Percentiles rank a stretch among this genome's conserved stretches.
phyloP scores from a whole-genome alignment of 2,329 filamentous ascomycete species.

The Curvularia sp. region DNA sequence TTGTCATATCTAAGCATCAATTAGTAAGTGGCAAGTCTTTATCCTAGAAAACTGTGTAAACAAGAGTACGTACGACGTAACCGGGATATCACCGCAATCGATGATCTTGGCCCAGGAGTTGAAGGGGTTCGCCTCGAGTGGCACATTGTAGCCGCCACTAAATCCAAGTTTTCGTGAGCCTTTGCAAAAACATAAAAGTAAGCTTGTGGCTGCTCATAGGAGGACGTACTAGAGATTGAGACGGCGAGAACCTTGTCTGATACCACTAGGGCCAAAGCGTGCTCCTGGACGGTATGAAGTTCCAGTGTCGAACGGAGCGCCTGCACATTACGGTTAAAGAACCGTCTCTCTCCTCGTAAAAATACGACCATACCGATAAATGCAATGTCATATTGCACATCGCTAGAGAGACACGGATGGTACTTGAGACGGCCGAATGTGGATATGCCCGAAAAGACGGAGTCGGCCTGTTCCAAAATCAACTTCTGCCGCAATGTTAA shows the following conservation, averaged over 20 bases:
- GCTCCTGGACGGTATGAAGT: constrained; percentile 86
- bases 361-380: constrained; percentile 69
- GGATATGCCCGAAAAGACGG: constrained; percentile 86
- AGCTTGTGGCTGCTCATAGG: constrained; percentile 51
- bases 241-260: constrained; percentile 83
- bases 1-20: constrained; percentile 73
- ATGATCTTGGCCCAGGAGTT: constrained; percentile 80
- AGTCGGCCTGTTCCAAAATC: constrained; percentile 69
- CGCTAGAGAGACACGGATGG: constrained; percentile 74
- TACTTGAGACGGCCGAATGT: constrained; percentile 84
- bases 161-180: constrained; percentile 60
- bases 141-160: constrained; percentile 88
- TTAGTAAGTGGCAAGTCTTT: background rate
- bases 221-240: constrained; percentile 82
- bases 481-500: constrained; percentile 13
- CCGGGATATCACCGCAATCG: constrained; percentile 84
- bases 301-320: constrained; percentile 84
- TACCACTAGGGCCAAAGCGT: constrained; percentile 82
- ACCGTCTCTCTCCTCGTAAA: background rate
- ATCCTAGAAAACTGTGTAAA: background rate
- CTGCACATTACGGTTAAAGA: constrained; percentile 51
- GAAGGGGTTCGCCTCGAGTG: constrained; percentile 80
- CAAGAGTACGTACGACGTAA: constrained; percentile 70
- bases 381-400: constrained; percentile 81
- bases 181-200: constrained; percentile 42